Conservation (phyloP, 345 rosid species). For the Firmiana major region DNA sequence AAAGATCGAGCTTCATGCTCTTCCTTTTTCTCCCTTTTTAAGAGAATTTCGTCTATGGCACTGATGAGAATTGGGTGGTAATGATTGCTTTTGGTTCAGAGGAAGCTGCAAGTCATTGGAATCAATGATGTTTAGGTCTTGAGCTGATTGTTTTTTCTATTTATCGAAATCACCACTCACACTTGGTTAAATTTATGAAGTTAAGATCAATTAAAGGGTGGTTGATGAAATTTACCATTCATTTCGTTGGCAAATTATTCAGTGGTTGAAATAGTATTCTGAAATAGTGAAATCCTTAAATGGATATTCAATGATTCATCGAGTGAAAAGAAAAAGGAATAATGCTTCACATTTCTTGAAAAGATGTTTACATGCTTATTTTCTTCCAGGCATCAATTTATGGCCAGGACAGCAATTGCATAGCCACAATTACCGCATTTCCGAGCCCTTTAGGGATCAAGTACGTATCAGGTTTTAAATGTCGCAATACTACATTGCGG, state of each 20-base stretch:
- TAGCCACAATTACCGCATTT: slow-evolving; percentile 73
- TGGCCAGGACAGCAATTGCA: slow-evolving; percentile 92
- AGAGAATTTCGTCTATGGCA: neutral
- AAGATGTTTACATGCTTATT: neutral
- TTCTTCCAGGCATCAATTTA: slow-evolving; percentile 45
- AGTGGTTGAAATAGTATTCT: neutral
- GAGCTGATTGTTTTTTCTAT: neutral
- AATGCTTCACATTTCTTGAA: neutral
- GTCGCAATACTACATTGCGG: neutral
- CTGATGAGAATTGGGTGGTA: neutral
- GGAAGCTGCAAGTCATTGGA: neutral
- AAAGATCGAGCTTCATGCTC: neutral
- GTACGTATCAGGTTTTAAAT: slow-evolving; percentile 38
- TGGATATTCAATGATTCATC: too few species aligned
- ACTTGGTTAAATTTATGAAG: neutral
- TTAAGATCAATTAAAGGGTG: too few species aligned
- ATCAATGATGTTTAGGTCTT: neutral
- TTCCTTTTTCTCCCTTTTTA: neutral
- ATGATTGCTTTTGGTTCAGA: neutral
- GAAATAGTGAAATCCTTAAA: too few species aligned
- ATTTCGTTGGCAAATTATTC: neutral
- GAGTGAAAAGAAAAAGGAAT: neutral
- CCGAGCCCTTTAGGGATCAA: slow-evolving; percentile 55
- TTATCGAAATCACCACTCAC: neutral
- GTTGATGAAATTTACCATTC: too few species aligned